phyloP scores from a whole-genome alignment of 2,329 filamentous ascomycete species.

The Fusarium guadeloupense region DNA sequence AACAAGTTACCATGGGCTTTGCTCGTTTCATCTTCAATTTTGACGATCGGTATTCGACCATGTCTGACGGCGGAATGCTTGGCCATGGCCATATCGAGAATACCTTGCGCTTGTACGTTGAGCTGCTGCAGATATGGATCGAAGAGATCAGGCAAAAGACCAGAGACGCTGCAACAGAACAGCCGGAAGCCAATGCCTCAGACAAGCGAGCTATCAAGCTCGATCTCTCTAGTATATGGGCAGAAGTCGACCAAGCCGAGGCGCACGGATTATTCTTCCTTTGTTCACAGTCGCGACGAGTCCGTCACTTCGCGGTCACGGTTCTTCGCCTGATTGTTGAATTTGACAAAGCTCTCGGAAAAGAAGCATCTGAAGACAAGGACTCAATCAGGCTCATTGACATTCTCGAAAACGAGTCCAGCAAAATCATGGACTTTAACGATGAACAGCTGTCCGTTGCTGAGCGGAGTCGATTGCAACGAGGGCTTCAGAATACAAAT shows the following conservation, averaged over 20 bases:
- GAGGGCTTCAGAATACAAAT: slow-evolving; percentile 86
- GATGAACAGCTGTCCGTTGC: slow-evolving; percentile 91
- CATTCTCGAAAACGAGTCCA: slow-evolving; percentile 89
- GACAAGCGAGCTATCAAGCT: slow-evolving; percentile 80
- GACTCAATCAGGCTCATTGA: slow-evolving; percentile 82
- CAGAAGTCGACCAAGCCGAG: slow-evolving; percentile 95
- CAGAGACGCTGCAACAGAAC: slow-evolving; percentile 73
- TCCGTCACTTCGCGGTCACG: slow-evolving; percentile 89
- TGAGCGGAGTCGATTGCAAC: slow-evolving; percentile 89
- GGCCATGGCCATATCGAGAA: slow-evolving; percentile 94
- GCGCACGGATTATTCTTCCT: slow-evolving; percentile 97
- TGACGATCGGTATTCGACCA: slow-evolving; percentile 95
- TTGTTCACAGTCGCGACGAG: slow-evolving; percentile 91
- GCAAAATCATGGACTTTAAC: slow-evolving; percentile 89
- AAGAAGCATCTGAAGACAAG: slow-evolving; percentile 65
- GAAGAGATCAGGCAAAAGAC: slow-evolving; percentile 92
- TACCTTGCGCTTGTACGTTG: slow-evolving; percentile 90
- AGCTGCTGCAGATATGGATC: slow-evolving; percentile 95
- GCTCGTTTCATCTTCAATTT: slow-evolving; percentile 98
- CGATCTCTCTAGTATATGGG: slow-evolving; percentile 87
- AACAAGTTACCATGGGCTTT: slow-evolving; percentile 96
- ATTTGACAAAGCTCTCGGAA: slow-evolving; percentile 88
- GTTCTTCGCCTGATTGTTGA: slow-evolving; percentile 92
- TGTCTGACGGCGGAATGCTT: slow-evolving; percentile 97
- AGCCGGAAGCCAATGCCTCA: slow-evolving; percentile 67